These are phyloP conservation scores for Neonectria sp. DNA, from an alignment of 2,329 filamentous ascomycete species.

Conservation along the genomic window DNA sequence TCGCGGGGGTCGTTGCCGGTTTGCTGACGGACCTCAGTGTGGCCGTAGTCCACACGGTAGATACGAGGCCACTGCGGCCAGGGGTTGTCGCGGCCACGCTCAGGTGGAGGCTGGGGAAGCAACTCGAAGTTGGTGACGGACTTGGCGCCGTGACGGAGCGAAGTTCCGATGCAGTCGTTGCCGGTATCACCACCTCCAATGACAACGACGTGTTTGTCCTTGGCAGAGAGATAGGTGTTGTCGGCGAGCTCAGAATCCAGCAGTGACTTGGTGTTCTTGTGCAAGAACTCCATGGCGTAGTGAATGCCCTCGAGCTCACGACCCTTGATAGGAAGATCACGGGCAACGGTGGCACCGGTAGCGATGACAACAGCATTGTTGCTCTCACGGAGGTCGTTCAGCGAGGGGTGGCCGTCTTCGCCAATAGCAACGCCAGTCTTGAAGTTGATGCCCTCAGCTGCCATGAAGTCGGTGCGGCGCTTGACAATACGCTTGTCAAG, in stretches of 20 bases:
- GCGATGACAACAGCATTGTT: slow-evolving; percentile 92
- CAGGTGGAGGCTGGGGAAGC: slow-evolving; percentile 89
- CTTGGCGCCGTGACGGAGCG: slow-evolving; percentile 94
- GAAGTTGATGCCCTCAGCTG: slow-evolving; percentile 87
- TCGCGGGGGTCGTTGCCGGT: slow-evolving; percentile 97
- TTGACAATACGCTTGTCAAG: slow-evolving; percentile 98
- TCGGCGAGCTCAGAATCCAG: slow-evolving; percentile 92
- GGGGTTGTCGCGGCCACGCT: slow-evolving; percentile 94
- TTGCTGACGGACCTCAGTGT: slow-evolving; percentile 95
- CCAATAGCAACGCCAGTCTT: slow-evolving; percentile 85
- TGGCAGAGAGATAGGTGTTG: slow-evolving; percentile 90
- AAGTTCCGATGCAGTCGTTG: slow-evolving; percentile 98
- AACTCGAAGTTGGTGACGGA: slow-evolving; percentile 98
- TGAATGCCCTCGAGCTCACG: slow-evolving; percentile 92
- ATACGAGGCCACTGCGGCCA: slow-evolving; percentile 99
- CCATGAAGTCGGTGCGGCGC: slow-evolving; percentile 95
- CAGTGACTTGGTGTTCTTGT: slow-evolving; percentile 97
- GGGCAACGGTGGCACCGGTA: slow-evolving; percentile 92
- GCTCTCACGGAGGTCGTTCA: slow-evolving; percentile 79
- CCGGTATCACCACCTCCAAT: slow-evolving; percentile 98
- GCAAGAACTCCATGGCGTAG: slow-evolving; percentile 97
- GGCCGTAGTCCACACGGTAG: slow-evolving; percentile 98
- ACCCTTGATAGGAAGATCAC: slow-evolving; percentile 91
- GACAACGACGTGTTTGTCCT: slow-evolving; percentile 95
- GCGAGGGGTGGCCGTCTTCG: slow-evolving; percentile 73